Conservation (phyloP, 176 grass and related monocot genomes). For the Puccinellia tenuiflora region DNA sequence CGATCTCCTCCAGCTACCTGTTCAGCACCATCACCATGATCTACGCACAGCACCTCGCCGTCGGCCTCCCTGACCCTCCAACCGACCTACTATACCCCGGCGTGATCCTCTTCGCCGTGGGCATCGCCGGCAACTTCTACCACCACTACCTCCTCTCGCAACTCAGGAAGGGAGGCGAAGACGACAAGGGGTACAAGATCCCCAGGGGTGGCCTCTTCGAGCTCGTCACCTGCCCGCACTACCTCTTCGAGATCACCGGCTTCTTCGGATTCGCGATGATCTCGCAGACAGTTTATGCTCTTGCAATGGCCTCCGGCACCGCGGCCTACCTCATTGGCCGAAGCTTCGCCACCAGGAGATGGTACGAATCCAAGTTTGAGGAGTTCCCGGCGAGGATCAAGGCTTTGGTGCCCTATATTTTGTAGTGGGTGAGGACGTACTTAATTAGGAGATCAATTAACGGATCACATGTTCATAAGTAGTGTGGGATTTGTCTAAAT, state of each 20-base stretch:
- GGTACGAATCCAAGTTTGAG: conserved; percentile 67
- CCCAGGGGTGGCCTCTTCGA: conserved; percentile 56
- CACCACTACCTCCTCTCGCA: conserved; percentile 58
- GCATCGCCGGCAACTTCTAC: conserved; percentile 71
- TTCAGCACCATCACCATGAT: conserved; percentile 34
- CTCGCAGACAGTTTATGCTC: conserved; percentile 47
- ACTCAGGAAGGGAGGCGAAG: conserved; percentile 28
- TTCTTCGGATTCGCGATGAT: conserved; percentile 68
- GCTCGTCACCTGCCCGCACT: conserved; percentile 60
- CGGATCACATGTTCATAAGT: neutral
- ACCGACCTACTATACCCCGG: conserved; percentile 44
- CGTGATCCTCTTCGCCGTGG: conserved; percentile 27
- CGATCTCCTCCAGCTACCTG: conserved; percentile 52
- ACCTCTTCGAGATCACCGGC: conserved; percentile 72
- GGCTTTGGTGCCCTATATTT: conserved; percentile 61
- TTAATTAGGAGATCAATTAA: neutral
- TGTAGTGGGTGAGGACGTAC: no score
- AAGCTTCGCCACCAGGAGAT: conserved; percentile 65
- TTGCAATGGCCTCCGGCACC: conserved; percentile 39
- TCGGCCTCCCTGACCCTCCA: conserved; percentile 30
- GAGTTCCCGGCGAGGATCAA: conserved; percentile 47
- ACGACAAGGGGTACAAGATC: conserved; percentile 56
- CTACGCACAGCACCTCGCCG: conserved; percentile 49
- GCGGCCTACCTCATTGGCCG: conserved; percentile 57
- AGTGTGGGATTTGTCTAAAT: neutral